Percentiles rank a stretch among this genome's conserved stretches.
Evolutionary conservation across 2,329 filamentous ascomycete genomes (phyloP).

Genomic region (Fusarium sp.): DNA sequence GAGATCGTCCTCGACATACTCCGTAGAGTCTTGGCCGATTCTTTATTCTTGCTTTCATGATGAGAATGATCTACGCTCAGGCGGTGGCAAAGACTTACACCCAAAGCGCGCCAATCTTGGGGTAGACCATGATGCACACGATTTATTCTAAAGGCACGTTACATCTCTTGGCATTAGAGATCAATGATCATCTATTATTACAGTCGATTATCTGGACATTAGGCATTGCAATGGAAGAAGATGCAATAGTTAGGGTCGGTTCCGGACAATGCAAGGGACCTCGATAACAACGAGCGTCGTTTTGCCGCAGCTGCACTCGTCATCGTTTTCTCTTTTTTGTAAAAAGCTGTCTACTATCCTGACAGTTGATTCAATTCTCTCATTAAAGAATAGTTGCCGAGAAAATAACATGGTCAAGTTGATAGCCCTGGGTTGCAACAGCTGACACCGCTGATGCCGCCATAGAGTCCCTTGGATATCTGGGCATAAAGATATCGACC

Average conservation of each 20-base stretch:
- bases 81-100: not conserved
- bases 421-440: not conserved
- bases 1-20: not conserved
- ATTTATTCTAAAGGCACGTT: not conserved
- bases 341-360: not conserved
- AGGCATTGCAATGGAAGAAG: not conserved
- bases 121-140: not conserved
- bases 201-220: not conserved
- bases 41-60: not conserved
- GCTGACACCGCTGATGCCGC: not conserved
- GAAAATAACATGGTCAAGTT: constrained; percentile 4
- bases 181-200: not conserved
- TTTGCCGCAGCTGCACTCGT: not conserved
- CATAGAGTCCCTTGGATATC: not conserved
- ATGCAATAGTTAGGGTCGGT: not conserved
- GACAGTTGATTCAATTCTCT: not conserved
- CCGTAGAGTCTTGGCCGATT: not conserved
- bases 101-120: constrained; percentile 10
- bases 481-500: not conserved
- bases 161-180: not conserved
- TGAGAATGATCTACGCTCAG: not conserved
- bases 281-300: not conserved
- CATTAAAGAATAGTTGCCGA: not conserved
- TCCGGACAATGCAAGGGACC: not conserved
- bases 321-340: constrained; percentile 14